Conservation (phyloP, 2,329 filamentous ascomycete genomes). For the Clonostachys rosea region DNA sequence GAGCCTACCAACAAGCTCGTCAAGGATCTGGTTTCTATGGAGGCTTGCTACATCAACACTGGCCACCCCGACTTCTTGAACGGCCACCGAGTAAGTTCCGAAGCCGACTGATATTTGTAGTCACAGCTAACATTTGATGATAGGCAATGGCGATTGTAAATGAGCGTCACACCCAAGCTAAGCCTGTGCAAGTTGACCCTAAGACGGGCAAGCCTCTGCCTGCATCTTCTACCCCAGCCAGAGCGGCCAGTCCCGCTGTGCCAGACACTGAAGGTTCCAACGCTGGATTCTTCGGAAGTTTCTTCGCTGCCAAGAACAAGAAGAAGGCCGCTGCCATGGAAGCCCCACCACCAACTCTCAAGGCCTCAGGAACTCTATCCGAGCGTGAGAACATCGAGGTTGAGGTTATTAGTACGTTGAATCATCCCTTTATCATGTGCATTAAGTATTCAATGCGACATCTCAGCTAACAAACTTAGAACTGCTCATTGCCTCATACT, state of each 20-base stretch:
- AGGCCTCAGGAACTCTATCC: conserved; percentile 88
- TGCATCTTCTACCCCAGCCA: conserved; percentile 56
- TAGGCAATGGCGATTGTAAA: conserved; percentile 97
- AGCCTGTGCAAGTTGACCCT: conserved; percentile 92
- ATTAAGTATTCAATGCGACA: too few relatives aligned
- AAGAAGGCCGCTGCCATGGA: conserved; percentile 99
- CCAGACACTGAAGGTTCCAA: conserved; percentile 48
- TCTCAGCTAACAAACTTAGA: conserved; percentile 42
- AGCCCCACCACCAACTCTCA: conserved; percentile 83
- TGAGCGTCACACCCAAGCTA: conserved; percentile 75
- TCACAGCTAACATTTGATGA: conserved; percentile 3
- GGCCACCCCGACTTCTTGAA: conserved; percentile 97
- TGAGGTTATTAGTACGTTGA: conserved; percentile 86
- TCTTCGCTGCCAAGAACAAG: conserved; percentile 99
- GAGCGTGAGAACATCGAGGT: conserved; percentile 95
- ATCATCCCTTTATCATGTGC: neutral
- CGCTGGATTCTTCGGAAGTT: conserved; percentile 92
- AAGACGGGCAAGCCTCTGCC: conserved; percentile 96
- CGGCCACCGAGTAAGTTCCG: conserved; percentile 70
- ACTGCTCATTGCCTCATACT: conserved; percentile 93
- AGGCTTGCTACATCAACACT: conserved; percentile 96
- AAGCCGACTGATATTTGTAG: conserved; percentile 2
- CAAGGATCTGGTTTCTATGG: conserved; percentile 88
- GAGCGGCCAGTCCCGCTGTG: conserved; percentile 72
- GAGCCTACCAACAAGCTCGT: conserved; percentile 98